phyloP scores from a whole-genome alignment of 2,329 filamentous ascomycete genomes.

The Coleophoma cylindrospora region DNA sequence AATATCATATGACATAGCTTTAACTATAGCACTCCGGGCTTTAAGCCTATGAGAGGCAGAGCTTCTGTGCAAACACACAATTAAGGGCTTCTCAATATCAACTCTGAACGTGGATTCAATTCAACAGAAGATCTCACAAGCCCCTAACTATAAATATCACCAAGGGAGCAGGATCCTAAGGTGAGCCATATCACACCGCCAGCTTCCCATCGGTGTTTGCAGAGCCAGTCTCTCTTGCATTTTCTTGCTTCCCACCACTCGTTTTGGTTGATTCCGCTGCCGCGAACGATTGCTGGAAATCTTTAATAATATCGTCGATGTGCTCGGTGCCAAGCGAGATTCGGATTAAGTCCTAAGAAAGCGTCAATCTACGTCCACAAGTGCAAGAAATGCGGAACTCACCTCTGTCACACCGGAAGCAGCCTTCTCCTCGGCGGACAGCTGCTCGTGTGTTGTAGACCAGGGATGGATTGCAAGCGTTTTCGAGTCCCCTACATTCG shows the following conservation, averaged over 20 bases:
- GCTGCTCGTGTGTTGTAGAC: slow-evolving; percentile 92
- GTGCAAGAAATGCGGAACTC: slow-evolving; percentile 3
- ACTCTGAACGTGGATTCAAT: too few relatives aligned
- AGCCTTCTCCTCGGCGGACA: slow-evolving; percentile 74
- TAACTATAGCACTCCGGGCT: too few relatives aligned
- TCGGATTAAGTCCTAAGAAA: slow-evolving; percentile 72
- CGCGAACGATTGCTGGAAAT: slow-evolving; percentile 88
- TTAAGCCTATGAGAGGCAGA: too few relatives aligned
- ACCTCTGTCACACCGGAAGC: slow-evolving; percentile 78
- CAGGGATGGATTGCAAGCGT: slow-evolving; percentile 93
- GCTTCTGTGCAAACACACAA: too few relatives aligned
- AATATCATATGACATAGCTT: too few relatives aligned
- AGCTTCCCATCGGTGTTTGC: slow-evolving; percentile 17
- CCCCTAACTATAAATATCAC: too few relatives aligned
- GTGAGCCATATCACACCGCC: slow-evolving; percentile 14
- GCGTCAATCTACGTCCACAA: too few relatives aligned
- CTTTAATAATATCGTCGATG: slow-evolving; percentile 93
- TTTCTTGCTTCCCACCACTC: slow-evolving; percentile 16
- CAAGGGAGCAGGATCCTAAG: too few relatives aligned
- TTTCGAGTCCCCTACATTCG: slow-evolving; percentile 95
- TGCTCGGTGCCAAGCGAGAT: slow-evolving; percentile 95
- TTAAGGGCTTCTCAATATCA: too few relatives aligned
- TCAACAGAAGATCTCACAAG: too few relatives aligned
- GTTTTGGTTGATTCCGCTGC: slow-evolving; percentile 41
- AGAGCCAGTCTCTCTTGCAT: slow-evolving; percentile 13